Evolutionary conservation across 805 yeast genomes (phyloP).

Genomic region (Myxozyma mucilagina): DNA sequence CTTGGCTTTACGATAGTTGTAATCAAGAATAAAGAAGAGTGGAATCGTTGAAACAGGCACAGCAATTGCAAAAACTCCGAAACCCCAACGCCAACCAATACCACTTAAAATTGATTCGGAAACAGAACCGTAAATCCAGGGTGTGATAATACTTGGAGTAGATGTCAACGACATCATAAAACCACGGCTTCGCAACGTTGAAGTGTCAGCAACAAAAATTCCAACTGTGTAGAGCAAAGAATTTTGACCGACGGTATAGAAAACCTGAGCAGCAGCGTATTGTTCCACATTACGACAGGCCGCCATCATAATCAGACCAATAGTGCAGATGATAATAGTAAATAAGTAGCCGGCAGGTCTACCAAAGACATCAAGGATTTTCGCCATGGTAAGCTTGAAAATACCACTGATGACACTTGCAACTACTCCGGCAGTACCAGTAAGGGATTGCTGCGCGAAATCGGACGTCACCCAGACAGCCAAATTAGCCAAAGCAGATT

Average conservation of each 20-base stretch:
- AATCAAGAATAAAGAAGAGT: background rate
- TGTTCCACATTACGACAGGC: background rate
- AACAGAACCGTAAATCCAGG: background rate
- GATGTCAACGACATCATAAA: background rate
- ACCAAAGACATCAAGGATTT: background rate
- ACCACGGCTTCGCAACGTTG: background rate
- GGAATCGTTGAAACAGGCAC: background rate
- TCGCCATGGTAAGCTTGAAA: background rate
- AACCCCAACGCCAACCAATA: background rate
- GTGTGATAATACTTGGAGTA: background rate
- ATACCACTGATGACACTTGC: background rate
- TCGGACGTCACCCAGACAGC: background rate
- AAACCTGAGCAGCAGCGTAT: background rate
- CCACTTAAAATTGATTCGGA: background rate
- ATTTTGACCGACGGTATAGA: background rate
- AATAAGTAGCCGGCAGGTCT: background rate
- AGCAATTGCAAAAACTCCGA: background rate
- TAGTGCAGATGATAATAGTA: background rate
- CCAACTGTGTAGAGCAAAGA: background rate
- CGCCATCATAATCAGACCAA: slow-evolving; percentile 3
- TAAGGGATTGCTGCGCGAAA: background rate
- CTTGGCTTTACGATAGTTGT: background rate
- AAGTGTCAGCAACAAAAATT: background rate
- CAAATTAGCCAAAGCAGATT: background rate
- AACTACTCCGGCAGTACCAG: background rate